Base-by-base conservation (phyloP, 768 basidiomycete genomes). In the Termitomyces sp. region DNA sequence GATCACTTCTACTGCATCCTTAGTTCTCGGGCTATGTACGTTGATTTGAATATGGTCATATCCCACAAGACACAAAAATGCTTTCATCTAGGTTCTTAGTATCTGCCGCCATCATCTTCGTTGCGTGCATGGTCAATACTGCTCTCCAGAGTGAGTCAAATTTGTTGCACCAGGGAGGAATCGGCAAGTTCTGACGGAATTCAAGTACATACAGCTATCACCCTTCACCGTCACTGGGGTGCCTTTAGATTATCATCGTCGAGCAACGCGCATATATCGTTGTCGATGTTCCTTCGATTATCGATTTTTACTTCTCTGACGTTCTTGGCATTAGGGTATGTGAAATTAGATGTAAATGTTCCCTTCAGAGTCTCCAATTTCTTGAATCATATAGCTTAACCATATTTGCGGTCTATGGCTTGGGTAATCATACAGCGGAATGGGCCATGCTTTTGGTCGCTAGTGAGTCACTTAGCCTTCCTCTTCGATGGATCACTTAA, bases 191-290 rank as follows among this genome's bases (percentile, higher is more conserved):
- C 39, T 54, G 16, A 54, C 5, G 6, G 5, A 28, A 40, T 28
- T 40, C 24, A 54, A 54, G 53, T 39, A 18, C 53, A 40, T 28
- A 54, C 53, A 40, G 53, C 53, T 28, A 54, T 54, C 13, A 54
- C 38, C 24, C 53, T 54, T 40, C 53, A 28, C 18, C 24, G 38
- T 18, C 39, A 54, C 16, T 54, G 53, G 53, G 53, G 53, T 40
- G 53, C 5, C 39, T 54, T 54, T 18, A 24, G 38, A 54, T 24
- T 40, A 24, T 18, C 53, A 8, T 40, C 38, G 16, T 40, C 18
- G 39, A 54, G 5, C 8, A 40, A 54, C 2, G 24, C 16, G 6
- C 53, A 54, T 24, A 4, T 54, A 18, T 54, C 53, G 16, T 9
- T 54, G 8, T 54, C 53, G 5, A 54, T 54, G 53, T 54, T 40